Evolutionary conservation across 441 rosid species (phyloP), one percentile per base, ranked within the genome.

Genomic region (Pelargonium myrrhifolium): DNA sequence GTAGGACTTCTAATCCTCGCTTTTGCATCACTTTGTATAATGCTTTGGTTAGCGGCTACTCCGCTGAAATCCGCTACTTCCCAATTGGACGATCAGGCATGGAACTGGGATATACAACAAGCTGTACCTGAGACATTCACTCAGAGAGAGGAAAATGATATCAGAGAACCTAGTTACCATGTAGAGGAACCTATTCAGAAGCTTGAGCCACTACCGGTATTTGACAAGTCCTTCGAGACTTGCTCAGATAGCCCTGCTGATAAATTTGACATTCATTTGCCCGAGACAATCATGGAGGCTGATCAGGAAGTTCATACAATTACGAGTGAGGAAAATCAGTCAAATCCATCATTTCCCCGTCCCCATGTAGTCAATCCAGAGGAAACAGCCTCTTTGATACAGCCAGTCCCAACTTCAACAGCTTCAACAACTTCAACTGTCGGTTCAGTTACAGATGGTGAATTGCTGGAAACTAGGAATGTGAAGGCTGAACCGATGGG

Each of bases 31-130:
- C 79, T 92, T 68, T 83, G 86, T 78, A 61, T 92, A 83, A 89
- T 85, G 91, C 92, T 94, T 17, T 92, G 98, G 99, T 82, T 94
- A 55, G 87, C 81, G 40, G 92, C 94, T 31, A 88, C 92, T 8
- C 98, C 99, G 0, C 77, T 94, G 80, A 94, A 86, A 80, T 92
- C 99, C 67, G 86, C 87, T 4, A 87, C 80, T 74, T 71, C 82
- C 67, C 68, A 67, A 69, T 62, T 76, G 71, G 89, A 89, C 65
- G 76, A 85, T 81, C 87, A 76, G 65, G 70, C 31, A 18, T 81
- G 81, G 90, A 87, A 75, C 68, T 75, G 83, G 88, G 90, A 89
- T 67, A 69, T 62, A 17, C 80, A 75, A 61, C 74, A 71, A 72
- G 42, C 78, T 47, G 28, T 75, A 65, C 71, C 84, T 42, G 82